Percentiles rank a stretch among this genome's conserved stretches.
These are phyloP conservation scores for Aspergillus texensis DNA, from an alignment of 2,329 filamentous ascomycete genomes.

Conservation along the genomic window DNA sequence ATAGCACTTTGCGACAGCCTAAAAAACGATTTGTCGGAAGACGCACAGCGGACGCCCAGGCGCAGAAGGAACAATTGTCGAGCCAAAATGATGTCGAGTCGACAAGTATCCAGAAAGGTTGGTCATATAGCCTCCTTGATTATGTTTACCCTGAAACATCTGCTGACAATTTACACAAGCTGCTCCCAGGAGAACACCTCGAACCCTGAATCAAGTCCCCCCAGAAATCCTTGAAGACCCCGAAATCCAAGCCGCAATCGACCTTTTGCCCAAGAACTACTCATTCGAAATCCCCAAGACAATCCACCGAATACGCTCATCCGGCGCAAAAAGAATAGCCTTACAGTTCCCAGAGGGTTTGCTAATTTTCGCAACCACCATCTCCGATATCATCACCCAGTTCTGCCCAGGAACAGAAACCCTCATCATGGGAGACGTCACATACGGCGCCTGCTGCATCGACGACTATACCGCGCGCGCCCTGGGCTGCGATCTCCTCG, in stretches of 20 bases:
- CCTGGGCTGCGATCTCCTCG: conserved; percentile 87
- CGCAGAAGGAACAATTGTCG: conserved; percentile 60
- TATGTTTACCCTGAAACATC: background rate
- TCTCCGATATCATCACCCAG: conserved; percentile 91
- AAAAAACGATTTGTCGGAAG: conserved; percentile 92
- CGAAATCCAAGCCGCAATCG: conserved; percentile 83
- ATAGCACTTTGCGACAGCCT: conserved; percentile 62
- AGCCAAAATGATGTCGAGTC: conserved; percentile 65
- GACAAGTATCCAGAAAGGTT: conserved; percentile 52
- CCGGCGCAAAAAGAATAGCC: conserved; percentile 78
- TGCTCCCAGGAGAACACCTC: conserved; percentile 70
- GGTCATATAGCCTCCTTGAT: conserved; percentile 16
- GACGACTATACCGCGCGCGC: conserved; percentile 97
- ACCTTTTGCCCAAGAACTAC: conserved; percentile 90
- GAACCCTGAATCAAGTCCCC: conserved; percentile 89
- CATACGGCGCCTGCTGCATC: conserved; percentile 97
- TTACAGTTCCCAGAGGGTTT: conserved; percentile 98
- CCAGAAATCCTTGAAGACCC: conserved; percentile 81
- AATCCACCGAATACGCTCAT: conserved; percentile 85
- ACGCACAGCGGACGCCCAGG: conserved; percentile 62
- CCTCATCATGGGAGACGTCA: conserved; percentile 98
- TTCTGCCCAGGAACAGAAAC: conserved; percentile 93
- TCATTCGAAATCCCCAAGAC: conserved; percentile 99
- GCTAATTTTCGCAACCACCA: conserved; percentile 92
- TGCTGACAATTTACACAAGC: conserved; percentile 54